Conservation (phyloP, 2,329 filamentous ascomycete species). For the Pestalotiopsis fici region DNA sequence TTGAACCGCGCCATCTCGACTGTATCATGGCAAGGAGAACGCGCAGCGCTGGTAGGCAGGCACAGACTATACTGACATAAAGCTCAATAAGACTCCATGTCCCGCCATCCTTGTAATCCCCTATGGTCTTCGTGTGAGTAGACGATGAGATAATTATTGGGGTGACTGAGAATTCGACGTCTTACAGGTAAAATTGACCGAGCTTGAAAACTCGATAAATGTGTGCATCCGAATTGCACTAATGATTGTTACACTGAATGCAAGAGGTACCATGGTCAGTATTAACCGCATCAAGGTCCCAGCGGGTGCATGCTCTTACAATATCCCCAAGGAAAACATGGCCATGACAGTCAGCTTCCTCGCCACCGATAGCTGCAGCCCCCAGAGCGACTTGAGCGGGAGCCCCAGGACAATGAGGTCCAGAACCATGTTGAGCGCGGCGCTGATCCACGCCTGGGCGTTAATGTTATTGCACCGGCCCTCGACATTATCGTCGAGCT, state of each 20-base stretch:
- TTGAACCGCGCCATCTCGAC: not conserved
- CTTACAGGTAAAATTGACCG: slow-evolving; percentile 36
- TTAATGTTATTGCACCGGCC: slow-evolving; percentile 32
- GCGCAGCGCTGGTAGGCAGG: slow-evolving; percentile 38
- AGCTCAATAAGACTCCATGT: slow-evolving; percentile 44
- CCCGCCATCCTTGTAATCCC: slow-evolving; percentile 34
- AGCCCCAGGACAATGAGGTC: slow-evolving; percentile 22
- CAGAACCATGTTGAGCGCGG: slow-evolving; percentile 30
- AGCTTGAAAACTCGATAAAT: slow-evolving; percentile 40
- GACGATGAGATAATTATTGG: not conserved
- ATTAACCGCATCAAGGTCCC: not conserved
- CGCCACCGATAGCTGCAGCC: slow-evolving; percentile 28
- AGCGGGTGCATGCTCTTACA: slow-evolving; percentile 27
- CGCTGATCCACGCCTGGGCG: slow-evolving; percentile 26
- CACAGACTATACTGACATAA: slow-evolving; percentile 42
- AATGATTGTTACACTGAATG: slow-evolving; percentile 40
- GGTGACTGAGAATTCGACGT: not conserved
- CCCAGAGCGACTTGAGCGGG: slow-evolving; percentile 27
- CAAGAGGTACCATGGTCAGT: not conserved
- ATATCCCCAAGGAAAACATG: slow-evolving; percentile 35
- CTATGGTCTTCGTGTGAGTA: not conserved
- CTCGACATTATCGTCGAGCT: not conserved
- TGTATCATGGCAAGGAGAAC: slow-evolving; percentile 18
- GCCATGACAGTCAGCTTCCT: slow-evolving; percentile 32
- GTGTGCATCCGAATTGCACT: slow-evolving; percentile 43